Conservation (phyloP, 2,329 filamentous ascomycete species). For the Sclerotinia trifoliorum region DNA sequence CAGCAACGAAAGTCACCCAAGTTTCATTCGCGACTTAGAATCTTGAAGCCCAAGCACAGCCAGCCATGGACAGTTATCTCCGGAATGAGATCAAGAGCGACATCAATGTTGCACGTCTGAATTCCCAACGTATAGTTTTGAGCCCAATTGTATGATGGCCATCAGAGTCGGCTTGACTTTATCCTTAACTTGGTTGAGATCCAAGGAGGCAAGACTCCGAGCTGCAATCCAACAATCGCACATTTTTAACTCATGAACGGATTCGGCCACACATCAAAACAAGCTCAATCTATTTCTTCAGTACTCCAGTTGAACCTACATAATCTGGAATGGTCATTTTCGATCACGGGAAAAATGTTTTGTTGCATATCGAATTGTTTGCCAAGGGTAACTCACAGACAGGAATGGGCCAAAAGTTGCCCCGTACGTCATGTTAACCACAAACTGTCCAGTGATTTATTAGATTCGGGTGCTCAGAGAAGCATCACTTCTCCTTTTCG, state of each 20-base stretch:
- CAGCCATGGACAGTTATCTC: slow-evolving; percentile 14
- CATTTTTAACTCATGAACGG: neutral
- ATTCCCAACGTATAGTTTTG: neutral
- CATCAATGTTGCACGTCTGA: slow-evolving; percentile 22
- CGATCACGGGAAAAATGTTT: neutral
- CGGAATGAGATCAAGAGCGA: slow-evolving; percentile 15
- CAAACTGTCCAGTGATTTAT: neutral
- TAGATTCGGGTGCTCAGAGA: neutral
- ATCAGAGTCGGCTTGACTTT: neutral
- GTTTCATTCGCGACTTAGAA: slow-evolving; percentile 15
- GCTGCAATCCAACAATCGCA: neutral
- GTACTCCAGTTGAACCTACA: neutral
- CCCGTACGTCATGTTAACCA: neutral
- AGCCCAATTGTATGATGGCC: neutral
- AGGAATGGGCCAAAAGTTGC: neutral
- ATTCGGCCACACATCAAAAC: neutral
- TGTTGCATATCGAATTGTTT: neutral
- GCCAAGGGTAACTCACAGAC: neutral
- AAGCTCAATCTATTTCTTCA: neutral
- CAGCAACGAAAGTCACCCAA: too few species aligned
- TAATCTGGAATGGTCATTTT: neutral
- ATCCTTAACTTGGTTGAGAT: neutral
- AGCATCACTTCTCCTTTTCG: neutral
- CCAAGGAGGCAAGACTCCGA: neutral
- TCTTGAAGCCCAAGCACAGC: slow-evolving; percentile 17